phyloP scores from a whole-genome alignment of 768 basidiomycete species.

The Suillus bovinus region DNA sequence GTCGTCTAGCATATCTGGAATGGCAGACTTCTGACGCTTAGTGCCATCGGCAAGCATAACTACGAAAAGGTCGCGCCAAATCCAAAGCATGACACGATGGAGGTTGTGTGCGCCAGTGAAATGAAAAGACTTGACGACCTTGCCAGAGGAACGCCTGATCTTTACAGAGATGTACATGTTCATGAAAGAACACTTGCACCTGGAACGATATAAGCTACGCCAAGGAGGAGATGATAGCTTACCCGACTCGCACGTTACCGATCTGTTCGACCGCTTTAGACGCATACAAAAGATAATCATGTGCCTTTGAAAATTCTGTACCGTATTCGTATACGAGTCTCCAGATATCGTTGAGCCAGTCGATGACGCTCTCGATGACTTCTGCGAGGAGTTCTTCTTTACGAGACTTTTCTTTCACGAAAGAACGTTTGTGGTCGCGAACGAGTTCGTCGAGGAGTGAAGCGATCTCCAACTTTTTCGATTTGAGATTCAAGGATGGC shows the following conservation, averaged over 20 bases:
- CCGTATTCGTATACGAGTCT: slow-evolving; percentile 57
- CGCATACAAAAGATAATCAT: slow-evolving; percentile 55
- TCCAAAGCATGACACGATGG: slow-evolving; percentile 52
- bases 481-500: slow-evolving; percentile 51
- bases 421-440: slow-evolving; percentile 52
- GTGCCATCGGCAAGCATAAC: slow-evolving; percentile 47
- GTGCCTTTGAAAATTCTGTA: slow-evolving; percentile 50
- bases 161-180: slow-evolving; percentile 47
- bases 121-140: slow-evolving; percentile 47
- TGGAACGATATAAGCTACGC: slow-evolving; percentile 25
- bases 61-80: slow-evolving; percentile 70
- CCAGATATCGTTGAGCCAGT: slow-evolving; percentile 71
- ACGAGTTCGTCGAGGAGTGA: slow-evolving; percentile 52
- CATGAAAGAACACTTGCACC: slow-evolving; percentile 55
- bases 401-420: slow-evolving; percentile 53
- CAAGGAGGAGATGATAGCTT: slow-evolving; percentile 25
- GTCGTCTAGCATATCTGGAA: slow-evolving; percentile 60
- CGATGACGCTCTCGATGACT: slow-evolving; percentile 50
- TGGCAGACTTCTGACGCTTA: slow-evolving; percentile 26
- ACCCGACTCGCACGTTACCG: slow-evolving; percentile 37
- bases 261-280: slow-evolving; percentile 49
- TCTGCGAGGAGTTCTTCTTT: slow-evolving; percentile 57
- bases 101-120: slow-evolving; percentile 50
- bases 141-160: slow-evolving; percentile 46
- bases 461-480: slow-evolving; percentile 57